Evolutionary conservation across 1,284 basidiomycete genomes (phyloP).

Genomic region (Papiliotrema laurentii): DNA sequence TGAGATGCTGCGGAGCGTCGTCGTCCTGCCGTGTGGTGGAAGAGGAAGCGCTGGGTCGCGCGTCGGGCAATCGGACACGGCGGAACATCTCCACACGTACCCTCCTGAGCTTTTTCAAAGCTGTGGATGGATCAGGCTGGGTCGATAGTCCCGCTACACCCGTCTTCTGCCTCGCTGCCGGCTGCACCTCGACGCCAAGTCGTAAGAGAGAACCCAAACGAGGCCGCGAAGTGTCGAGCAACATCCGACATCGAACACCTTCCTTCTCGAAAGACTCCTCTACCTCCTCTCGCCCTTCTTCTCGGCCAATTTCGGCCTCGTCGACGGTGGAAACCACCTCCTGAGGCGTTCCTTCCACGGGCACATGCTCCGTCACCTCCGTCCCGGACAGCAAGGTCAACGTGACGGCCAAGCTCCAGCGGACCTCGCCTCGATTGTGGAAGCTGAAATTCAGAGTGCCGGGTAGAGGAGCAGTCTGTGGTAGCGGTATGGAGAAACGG

Average conservation of each 20-base stretch:
- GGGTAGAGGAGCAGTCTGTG: slow-evolving; percentile 23
- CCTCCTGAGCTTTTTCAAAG: slow-evolving; percentile 33
- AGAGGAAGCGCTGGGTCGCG: background rate
- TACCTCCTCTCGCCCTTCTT: slow-evolving; percentile 9
- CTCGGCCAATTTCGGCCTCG: background rate
- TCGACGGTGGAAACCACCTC: slow-evolving; percentile 8
- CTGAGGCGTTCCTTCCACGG: slow-evolving; percentile 39
- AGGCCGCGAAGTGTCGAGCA: slow-evolving; percentile 29
- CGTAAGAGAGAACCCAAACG: slow-evolving; percentile 31
- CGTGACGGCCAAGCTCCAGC: slow-evolving; percentile 26
- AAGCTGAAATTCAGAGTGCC: slow-evolving; percentile 37
- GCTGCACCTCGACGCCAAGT: slow-evolving; percentile 38
- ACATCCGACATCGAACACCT: slow-evolving; percentile 28
- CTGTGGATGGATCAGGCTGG: slow-evolving; percentile 29
- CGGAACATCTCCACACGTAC: slow-evolving; percentile 41
- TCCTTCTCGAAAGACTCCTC: slow-evolving; percentile 26
- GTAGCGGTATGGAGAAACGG: slow-evolving; percentile 36
- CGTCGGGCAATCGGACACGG: slow-evolving; percentile 13
- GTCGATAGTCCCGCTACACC: slow-evolving; percentile 25
- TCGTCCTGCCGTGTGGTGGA: background rate
- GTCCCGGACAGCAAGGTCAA: slow-evolving; percentile 23
- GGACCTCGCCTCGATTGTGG: slow-evolving; percentile 27
- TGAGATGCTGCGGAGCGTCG: slow-evolving; percentile 17
- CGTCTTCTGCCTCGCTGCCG: slow-evolving; percentile 27
- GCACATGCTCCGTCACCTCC: slow-evolving; percentile 19